These are phyloP conservation scores for Saccharomycopsis sp. DNA, from an alignment of 805 yeast genomes.

Conservation along the genomic window DNA sequence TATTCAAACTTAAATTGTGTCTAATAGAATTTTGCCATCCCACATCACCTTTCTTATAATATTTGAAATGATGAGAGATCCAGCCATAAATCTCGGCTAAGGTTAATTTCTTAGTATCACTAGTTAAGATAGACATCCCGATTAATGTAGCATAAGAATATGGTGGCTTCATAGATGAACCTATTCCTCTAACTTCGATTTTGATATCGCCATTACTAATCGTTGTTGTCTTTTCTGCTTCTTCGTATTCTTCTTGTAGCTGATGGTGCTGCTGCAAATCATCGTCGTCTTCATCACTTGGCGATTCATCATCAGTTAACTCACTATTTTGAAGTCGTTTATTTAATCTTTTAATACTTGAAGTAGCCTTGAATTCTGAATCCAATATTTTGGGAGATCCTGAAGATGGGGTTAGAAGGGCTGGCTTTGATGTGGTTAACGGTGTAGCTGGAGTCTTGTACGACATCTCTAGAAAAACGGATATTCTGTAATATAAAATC, in stretches of 20 bases:
- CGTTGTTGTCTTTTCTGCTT: not conserved
- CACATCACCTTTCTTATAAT: slow-evolving; percentile 75
- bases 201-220: not conserved
- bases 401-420: slow-evolving; percentile 17
- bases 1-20: slow-evolving; percentile 86
- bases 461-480: not conserved
- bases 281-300: slow-evolving; percentile 1
- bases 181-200: slow-evolving; percentile 17
- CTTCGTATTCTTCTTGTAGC: not conserved
- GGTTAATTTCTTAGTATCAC: slow-evolving; percentile 66
- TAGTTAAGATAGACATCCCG: slow-evolving; percentile 84
- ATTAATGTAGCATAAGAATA: slow-evolving; percentile 90
- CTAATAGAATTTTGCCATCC: slow-evolving; percentile 99
- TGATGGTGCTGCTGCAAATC: not conserved
- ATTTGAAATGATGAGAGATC: slow-evolving; percentile 82
- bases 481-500: not conserved
- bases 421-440: not conserved
- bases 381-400: slow-evolving; percentile 10
- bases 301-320: slow-evolving; percentile 3
- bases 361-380: slow-evolving; percentile 5
- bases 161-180: slow-evolving; percentile 64
- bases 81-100: slow-evolving; percentile 82
- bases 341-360: slow-evolving; percentile 9
- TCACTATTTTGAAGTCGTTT: slow-evolving; percentile 3
- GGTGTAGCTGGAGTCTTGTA: slow-evolving; percentile 11